phyloP scores from a whole-genome alignment of 441 rosid species.

The Populus hybrid region DNA sequence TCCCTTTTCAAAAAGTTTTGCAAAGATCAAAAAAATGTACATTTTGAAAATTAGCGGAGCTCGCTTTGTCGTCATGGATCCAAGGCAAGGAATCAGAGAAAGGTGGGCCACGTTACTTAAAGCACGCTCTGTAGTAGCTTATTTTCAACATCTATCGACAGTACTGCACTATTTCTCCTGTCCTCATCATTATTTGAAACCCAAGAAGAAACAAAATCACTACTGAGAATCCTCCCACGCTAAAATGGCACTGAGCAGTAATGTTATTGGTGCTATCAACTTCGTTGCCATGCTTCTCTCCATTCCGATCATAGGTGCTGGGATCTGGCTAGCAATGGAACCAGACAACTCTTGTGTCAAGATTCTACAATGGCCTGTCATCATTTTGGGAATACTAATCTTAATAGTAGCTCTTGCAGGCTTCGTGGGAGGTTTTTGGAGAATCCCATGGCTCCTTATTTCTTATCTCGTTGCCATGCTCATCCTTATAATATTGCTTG shows the following conservation, averaged over 20 bases:
- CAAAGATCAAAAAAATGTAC: neutral
- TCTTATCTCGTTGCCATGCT: constrained; percentile 72
- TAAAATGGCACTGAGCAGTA: constrained; percentile 82
- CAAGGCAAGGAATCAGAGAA: constrained; percentile 36
- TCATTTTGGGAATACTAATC: constrained; percentile 65
- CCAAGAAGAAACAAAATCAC: constrained; percentile 5
- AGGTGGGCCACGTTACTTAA: constrained; percentile 22
- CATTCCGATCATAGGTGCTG: constrained; percentile 74
- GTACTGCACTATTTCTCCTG: neutral
- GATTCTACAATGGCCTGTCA: constrained; percentile 90
- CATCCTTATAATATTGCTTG: constrained; percentile 54
- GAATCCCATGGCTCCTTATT: constrained; percentile 68
- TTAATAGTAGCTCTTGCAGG: constrained; percentile 66
- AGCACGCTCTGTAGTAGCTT: constrained; percentile 8
- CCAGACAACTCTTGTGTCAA: constrained; percentile 75
- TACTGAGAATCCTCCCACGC: neutral
- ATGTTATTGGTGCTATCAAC: constrained; percentile 83
- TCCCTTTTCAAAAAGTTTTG: constrained; percentile 34
- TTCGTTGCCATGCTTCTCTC: constrained; percentile 77
- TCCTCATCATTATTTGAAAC: constrained; percentile 4
- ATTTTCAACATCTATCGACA: constrained; percentile 11
- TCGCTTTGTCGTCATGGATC: constrained; percentile 35
- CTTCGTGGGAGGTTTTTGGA: constrained; percentile 80
- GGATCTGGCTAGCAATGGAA: constrained; percentile 72
- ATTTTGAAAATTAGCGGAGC: constrained; percentile 7